A percentile compares a stretch with the other conserved stretches of the same genome.
Conservation (phyloP, 1,284 basidiomycete species). For the Austroboletus novae-zelandiae region DNA sequence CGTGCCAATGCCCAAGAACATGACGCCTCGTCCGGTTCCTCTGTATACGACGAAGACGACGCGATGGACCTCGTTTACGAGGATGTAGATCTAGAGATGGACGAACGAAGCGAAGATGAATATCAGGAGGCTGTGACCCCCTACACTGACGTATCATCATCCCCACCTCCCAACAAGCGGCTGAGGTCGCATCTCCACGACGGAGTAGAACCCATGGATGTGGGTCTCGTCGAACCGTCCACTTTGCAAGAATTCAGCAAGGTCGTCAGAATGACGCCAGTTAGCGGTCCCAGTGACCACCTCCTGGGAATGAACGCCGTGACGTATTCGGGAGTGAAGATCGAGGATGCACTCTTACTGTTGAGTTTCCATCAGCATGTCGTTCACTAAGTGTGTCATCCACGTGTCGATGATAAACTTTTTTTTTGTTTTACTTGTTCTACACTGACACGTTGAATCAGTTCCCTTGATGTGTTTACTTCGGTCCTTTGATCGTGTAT, state of each 20-base stretch:
- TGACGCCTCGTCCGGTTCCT: constrained; percentile 50
- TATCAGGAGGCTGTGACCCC: constrained; percentile 71
- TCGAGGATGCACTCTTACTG: constrained; percentile 66
- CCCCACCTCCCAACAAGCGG: constrained; percentile 38
- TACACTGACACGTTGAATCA: constrained; percentile 15
- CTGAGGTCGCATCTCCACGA: constrained; percentile 23
- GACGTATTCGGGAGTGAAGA: constrained; percentile 42
- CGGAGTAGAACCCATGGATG: constrained; percentile 25
- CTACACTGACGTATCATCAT: constrained; percentile 56
- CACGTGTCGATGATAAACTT: background rate
- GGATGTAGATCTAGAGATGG: constrained; percentile 40
- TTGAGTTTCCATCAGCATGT: constrained; percentile 68
- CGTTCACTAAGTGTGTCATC: constrained; percentile 44
- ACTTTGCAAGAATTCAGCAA: constrained; percentile 30
- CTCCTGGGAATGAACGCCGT: constrained; percentile 26
- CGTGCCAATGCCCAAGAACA: constrained; percentile 45
- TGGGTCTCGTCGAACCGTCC: constrained; percentile 28
- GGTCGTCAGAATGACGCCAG: constrained; percentile 19
- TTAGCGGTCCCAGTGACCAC: constrained; percentile 26
- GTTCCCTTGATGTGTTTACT: constrained; percentile 12
- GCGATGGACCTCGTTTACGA: constrained; percentile 41
- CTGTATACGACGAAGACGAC: constrained; percentile 42
- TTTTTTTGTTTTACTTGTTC: background rate
- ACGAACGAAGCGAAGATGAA: constrained; percentile 63
- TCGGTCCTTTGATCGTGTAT: constrained; percentile 22